Evolutionary conservation across 1,284 basidiomycete species (phyloP).

Genomic region (Ceratobasidium sp.): DNA sequence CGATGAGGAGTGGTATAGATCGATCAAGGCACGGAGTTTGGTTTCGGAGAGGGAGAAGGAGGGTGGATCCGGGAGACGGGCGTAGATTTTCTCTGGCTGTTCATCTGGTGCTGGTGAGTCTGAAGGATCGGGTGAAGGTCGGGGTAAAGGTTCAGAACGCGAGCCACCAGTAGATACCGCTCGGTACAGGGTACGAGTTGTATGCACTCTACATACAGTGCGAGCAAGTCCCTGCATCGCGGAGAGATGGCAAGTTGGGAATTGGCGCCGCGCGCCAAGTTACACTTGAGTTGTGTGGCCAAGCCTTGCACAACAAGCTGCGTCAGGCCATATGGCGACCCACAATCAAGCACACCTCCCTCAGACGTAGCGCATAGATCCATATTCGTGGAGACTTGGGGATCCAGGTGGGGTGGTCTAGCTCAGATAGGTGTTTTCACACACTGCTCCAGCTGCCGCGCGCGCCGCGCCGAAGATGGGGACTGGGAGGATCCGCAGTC

Average conservation of each 20-base stretch:
- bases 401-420: no score
- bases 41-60: not conserved
- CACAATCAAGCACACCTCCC: no score
- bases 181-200: not conserved
- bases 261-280: not conserved
- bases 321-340: no score
- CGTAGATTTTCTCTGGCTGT: conserved; percentile 11
- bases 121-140: not conserved
- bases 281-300: not conserved
- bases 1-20: conserved; percentile 27
- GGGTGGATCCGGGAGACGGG: conserved; percentile 7
- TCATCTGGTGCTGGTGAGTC: not conserved
- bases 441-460: not conserved
- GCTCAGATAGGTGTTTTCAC: not conserved
- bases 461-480: not conserved
- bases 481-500: not conserved
- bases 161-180: not conserved
- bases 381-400: no score
- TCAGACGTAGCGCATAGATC: no score
- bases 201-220: not conserved
- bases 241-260: not conserved
- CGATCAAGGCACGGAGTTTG: conserved; percentile 27
- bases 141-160: not conserved
- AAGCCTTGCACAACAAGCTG: not conserved
- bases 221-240: conserved; percentile 12